Conservation (phyloP, 176 grass and related monocot species). For the Oryza meridionalis region DNA sequence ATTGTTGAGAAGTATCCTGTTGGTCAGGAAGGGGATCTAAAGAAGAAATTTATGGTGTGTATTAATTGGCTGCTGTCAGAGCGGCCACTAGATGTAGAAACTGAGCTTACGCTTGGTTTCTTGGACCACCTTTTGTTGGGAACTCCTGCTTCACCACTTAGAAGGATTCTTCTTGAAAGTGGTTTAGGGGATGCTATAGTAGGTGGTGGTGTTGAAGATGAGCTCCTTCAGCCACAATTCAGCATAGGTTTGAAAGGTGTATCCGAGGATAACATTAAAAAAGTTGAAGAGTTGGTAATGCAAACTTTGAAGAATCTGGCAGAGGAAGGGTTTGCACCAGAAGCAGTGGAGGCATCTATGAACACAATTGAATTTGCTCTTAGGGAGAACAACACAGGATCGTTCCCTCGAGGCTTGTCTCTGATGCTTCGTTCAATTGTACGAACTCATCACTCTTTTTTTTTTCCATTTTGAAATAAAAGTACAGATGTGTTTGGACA, state of each 20-base stretch:
- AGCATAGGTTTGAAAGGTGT: conserved; percentile 96
- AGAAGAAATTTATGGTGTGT: conserved; percentile 97
- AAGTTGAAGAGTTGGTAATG: conserved; percentile 88
- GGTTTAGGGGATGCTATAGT: conserved; percentile 87
- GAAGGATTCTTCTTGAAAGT: conserved; percentile 91
- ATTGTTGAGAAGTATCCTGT: conserved; percentile 89
- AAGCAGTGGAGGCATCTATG: conserved; percentile 96
- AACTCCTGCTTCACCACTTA: conserved; percentile 90
- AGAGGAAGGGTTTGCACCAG: conserved; percentile 85
- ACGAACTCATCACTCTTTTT: conserved; percentile 30
- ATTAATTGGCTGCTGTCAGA: conserved; percentile 93
- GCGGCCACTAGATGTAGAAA: conserved; percentile 81
- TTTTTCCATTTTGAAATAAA: conserved; percentile 2
- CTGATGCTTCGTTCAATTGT: conserved; percentile 97
- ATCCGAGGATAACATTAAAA: conserved; percentile 72
- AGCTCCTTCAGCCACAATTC: conserved; percentile 92
- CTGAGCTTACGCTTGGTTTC: conserved; percentile 85
- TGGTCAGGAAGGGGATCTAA: conserved; percentile 78
- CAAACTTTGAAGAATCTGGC: conserved; percentile 72
- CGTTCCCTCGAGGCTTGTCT: conserved; percentile 92
- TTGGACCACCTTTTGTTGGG: conserved; percentile 95
- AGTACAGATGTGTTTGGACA: conserved; percentile 12
- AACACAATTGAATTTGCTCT: conserved; percentile 97
- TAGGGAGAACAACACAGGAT: conserved; percentile 95
- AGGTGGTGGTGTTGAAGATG: conserved; percentile 97